These are phyloP conservation scores for Suhomyces kunorum DNA, from an alignment of 1,139 yeast genomes.

Conservation along the genomic window DNA sequence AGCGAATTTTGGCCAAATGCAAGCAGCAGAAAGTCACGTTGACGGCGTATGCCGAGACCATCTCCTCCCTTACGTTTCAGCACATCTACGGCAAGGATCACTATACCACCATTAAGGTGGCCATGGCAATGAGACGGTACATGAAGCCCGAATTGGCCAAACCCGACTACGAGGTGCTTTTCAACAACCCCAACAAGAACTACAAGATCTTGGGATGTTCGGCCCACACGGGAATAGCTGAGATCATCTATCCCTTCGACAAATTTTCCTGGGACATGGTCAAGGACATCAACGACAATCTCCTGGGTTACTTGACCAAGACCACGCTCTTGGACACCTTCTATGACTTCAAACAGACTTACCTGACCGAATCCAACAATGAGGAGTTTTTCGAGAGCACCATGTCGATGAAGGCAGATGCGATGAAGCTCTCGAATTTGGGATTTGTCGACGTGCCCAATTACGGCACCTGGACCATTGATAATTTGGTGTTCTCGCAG, in stretches of 20 bases:
- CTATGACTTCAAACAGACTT: conserved; percentile 23
- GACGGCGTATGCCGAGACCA: conserved; percentile 35
- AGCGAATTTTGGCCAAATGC: conserved; percentile 30
- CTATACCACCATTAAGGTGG: conserved; percentile 31
- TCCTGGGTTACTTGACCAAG: conserved; percentile 25
- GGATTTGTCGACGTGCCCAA: conserved; percentile 28
- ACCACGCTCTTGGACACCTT: conserved; percentile 27
- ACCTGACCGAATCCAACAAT: conserved; percentile 23
- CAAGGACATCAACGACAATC: conserved; percentile 22
- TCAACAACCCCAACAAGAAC: conserved; percentile 17
- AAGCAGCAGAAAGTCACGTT: conserved; percentile 34
- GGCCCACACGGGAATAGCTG: conserved; percentile 37
- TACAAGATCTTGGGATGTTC: conserved; percentile 36
- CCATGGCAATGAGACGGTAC: conserved; percentile 39
- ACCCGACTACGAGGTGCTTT: conserved; percentile 21
- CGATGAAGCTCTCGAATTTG: conserved; percentile 42
- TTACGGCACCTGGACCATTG: conserved; percentile 25
- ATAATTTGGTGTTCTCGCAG: conserved; percentile 39
- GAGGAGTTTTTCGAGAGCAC: conserved; percentile 23
- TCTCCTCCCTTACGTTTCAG: conserved; percentile 30
- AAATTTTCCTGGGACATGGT: conserved; percentile 42
- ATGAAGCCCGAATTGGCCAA: conserved; percentile 21
- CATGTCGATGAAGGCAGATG: conserved; percentile 35
- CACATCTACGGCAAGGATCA: conserved; percentile 30
- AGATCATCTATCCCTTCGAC: conserved; percentile 32